Conservation (phyloP, 148 eudicot genomes). For the Rhododendron kiyosumense region DNA sequence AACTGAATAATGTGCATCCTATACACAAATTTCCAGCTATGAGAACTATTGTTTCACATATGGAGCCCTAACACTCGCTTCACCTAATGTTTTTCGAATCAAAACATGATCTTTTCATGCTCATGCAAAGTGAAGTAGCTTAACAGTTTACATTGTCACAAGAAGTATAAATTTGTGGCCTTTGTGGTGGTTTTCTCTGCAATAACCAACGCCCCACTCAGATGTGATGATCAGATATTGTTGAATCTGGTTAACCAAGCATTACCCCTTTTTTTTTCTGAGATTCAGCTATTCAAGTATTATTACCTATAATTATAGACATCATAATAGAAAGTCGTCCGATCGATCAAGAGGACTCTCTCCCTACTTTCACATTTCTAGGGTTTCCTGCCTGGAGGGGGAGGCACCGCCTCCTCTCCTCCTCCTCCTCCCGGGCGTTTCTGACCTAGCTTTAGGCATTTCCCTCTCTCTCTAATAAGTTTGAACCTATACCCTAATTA, state of each 20-base stretch:
- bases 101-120: neutral
- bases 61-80: neutral
- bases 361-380: too few species aligned
- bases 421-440: too few species aligned
- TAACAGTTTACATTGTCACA: neutral
- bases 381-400: too few species aligned
- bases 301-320: neutral
- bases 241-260: neutral
- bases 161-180: neutral
- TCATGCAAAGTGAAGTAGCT: neutral
- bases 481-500: too few species aligned
- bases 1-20: neutral
- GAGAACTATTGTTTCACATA: neutral
- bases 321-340: neutral
- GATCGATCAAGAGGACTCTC: too few species aligned
- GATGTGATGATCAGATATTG: neutral
- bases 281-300: too few species aligned
- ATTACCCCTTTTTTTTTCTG: too few species aligned
- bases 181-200: neutral
- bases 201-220: neutral
- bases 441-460: too few species aligned
- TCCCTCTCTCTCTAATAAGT: too few species aligned
- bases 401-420: too few species aligned
- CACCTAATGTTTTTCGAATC: neutral
- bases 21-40: neutral